These are phyloP conservation scores for Pisolithus microcarpus DNA, from an alignment of 768 basidiomycete genomes.

Conservation along the genomic window DNA sequence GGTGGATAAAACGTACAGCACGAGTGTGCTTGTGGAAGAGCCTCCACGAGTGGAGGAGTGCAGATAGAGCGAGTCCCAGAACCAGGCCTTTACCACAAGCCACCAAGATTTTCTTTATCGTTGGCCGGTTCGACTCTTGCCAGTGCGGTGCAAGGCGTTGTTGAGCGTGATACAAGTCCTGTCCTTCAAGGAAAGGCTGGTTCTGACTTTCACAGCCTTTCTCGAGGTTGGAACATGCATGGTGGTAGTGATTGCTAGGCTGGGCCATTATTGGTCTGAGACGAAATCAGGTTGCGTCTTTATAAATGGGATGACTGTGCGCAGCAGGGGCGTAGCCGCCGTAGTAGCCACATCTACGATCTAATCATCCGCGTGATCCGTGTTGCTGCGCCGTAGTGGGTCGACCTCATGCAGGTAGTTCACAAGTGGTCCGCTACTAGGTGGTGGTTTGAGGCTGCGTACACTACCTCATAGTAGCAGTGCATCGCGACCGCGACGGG, in stretches of 20 bases:
- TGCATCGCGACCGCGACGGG: too few relatives aligned
- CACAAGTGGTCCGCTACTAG: too few relatives aligned
- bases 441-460: too few relatives aligned
- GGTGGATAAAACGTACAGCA: background rate
- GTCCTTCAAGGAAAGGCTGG: background rate
- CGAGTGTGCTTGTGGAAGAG: slow-evolving; percentile 7
- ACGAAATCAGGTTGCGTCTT: too few relatives aligned
- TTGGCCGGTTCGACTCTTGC: background rate
- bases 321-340: background rate
- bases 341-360: background rate
- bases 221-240: slow-evolving; percentile 8
- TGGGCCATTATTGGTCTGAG: too few relatives aligned
- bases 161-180: background rate
- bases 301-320: background rate
- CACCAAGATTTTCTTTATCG: slow-evolving; percentile 8
- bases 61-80: slow-evolving; percentile 10
- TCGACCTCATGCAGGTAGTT: too few relatives aligned
- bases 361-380: background rate
- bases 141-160: background rate
- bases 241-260: background rate
- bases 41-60: background rate
- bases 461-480: too few relatives aligned
- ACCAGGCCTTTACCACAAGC: slow-evolving; percentile 4
- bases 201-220: slow-evolving; percentile 9
- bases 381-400: too few relatives aligned